Conservation (phyloP, 2,329 filamentous ascomycete species). For the Beauveria caledonica region DNA sequence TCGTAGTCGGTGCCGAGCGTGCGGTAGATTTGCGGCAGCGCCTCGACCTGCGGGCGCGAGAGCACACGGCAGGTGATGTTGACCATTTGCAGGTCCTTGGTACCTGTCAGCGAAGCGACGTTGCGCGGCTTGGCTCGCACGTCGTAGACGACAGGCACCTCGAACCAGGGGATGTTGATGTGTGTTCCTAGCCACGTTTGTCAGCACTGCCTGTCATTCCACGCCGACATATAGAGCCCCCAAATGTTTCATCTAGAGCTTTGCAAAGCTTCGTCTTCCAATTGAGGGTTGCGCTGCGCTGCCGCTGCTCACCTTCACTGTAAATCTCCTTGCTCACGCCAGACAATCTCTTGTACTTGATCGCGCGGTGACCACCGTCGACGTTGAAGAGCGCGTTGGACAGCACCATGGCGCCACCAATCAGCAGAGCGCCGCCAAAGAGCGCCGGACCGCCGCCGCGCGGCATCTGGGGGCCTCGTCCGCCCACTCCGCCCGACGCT, state of each 20-base stretch:
- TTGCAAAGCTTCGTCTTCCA: not conserved
- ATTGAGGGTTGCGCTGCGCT: not conserved
- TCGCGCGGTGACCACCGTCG: constrained; percentile 95
- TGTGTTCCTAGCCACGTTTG: constrained; percentile 63
- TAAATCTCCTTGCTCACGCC: constrained; percentile 97
- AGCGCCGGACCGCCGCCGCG: constrained; percentile 32
- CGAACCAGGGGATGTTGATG: constrained; percentile 90
- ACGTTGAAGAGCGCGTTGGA: constrained; percentile 68
- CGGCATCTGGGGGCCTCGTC: constrained; percentile 35
- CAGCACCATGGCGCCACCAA: constrained; percentile 42
- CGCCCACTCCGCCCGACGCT: constrained; percentile 33
- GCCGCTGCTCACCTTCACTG: constrained; percentile 60
- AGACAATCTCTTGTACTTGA: constrained; percentile 90
- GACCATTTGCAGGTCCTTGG: constrained; percentile 99
- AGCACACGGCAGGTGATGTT: constrained; percentile 99
- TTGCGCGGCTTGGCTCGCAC: constrained; percentile 96
- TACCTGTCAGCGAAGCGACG: constrained; percentile 92
- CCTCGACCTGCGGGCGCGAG: constrained; percentile 77
- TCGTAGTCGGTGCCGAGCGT: constrained; percentile 95
- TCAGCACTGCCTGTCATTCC: constrained; percentile 1
- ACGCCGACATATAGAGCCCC: no score
- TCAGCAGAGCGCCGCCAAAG: constrained; percentile 34
- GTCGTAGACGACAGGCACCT: constrained; percentile 94
- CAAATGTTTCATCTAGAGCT: no score
- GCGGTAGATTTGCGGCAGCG: constrained; percentile 92